Evolutionary conservation across 2,329 filamentous ascomycete genomes (phyloP).

Genomic region (Domatiomyces catenatus): DNA sequence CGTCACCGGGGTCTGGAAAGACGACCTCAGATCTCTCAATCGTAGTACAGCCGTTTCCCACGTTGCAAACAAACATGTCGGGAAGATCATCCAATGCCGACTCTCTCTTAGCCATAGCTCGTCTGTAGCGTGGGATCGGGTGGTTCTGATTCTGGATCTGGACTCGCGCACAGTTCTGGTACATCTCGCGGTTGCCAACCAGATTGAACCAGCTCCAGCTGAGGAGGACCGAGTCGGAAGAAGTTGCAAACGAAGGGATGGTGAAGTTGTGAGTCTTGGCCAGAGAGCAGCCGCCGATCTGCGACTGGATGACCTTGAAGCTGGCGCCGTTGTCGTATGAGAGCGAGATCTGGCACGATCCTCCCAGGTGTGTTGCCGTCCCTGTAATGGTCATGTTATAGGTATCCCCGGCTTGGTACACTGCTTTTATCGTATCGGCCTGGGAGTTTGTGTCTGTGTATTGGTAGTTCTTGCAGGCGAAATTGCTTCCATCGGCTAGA

Average conservation of each 20-base stretch:
- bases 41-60: conserved; percentile 45
- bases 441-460: conserved; percentile 24
- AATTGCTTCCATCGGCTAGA: conserved; percentile 44
- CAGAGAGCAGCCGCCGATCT: conserved; percentile 42
- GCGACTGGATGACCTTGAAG: conserved; percentile 54
- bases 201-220: conserved; percentile 69
- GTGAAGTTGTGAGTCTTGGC: conserved; percentile 46
- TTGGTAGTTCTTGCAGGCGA: conserved; percentile 60
- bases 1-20: conserved; percentile 51
- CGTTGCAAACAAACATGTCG: conserved; percentile 56
- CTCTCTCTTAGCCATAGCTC: conserved; percentile 7
- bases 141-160: conserved; percentile 32
- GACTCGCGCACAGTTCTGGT: conserved; percentile 70
- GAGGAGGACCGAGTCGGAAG: conserved; percentile 45
- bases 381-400: conserved; percentile 52
- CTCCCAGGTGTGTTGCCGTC: conserved; percentile 49
- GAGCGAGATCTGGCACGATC: conserved; percentile 61
- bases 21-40: conserved; percentile 41
- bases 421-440: conserved; percentile 39
- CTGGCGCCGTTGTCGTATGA: conserved; percentile 56
- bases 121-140: conserved; percentile 2
- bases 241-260: conserved; percentile 48
- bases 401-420: conserved; percentile 45
- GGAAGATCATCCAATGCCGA: conserved; percentile 42
- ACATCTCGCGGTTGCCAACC: conserved; percentile 66